A percentile compares a stretch with the other conserved stretches of the same genome.
These are phyloP conservation scores for Lasiodiplodia gonubiensis DNA, from an alignment of 2,329 filamentous ascomycete species.

Conservation along the genomic window DNA sequence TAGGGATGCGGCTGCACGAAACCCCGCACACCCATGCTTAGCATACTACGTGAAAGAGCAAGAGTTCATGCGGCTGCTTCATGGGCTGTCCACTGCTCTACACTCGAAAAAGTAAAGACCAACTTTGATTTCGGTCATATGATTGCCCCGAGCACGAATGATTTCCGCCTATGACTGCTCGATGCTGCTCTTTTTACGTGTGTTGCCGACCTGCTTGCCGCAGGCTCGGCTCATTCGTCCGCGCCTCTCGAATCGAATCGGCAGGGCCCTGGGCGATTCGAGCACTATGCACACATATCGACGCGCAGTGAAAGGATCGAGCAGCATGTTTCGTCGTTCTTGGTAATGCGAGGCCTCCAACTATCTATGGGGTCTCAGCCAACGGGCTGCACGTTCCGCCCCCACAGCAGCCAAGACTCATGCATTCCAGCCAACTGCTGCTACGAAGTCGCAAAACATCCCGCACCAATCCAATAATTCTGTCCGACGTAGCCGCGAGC, in stretches of 20 bases:
- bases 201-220: not conserved
- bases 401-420: not conserved
- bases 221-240: not conserved
- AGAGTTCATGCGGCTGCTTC: constrained; percentile 21
- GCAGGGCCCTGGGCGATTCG: not conserved
- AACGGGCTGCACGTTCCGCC: not conserved
- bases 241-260: constrained; percentile 5
- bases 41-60: constrained; percentile 1
- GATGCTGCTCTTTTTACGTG: not conserved
- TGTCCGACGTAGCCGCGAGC: constrained; percentile 5
- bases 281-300: constrained; percentile 4
- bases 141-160: not conserved
- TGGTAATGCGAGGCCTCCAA: constrained; percentile 20
- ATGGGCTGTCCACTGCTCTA: not conserved
- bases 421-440: not conserved
- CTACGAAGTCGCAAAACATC: constrained; percentile 6
- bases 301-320: not conserved
- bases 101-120: not conserved
- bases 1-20: constrained; percentile 12
- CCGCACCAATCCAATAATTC: not conserved
- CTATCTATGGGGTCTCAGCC: constrained; percentile 1
- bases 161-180: not conserved
- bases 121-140: not conserved
- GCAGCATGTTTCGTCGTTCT: constrained; percentile 6
- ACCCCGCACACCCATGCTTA: constrained; percentile 4